Evolutionary conservation across 2,329 filamentous ascomycete genomes (phyloP).

Genomic region (Fusarium sp.): DNA sequence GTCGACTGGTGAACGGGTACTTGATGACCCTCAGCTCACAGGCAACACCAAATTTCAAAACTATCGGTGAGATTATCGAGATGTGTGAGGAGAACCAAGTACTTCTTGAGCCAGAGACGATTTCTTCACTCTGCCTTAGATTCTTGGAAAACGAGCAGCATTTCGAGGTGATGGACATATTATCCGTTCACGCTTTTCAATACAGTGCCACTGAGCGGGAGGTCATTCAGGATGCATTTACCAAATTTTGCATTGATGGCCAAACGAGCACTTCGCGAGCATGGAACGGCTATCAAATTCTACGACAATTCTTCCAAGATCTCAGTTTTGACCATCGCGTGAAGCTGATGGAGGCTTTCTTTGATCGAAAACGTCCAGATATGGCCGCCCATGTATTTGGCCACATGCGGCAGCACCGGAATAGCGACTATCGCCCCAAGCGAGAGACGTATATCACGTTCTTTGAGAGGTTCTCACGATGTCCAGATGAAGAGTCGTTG

Average conservation of each 20-base stretch:
- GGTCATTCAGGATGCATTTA: slow-evolving; percentile 74
- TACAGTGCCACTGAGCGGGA: slow-evolving; percentile 78
- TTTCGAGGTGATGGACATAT: slow-evolving; percentile 83
- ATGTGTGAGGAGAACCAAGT: slow-evolving; percentile 78
- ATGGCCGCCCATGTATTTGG: slow-evolving; percentile 90
- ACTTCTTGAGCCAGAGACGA: slow-evolving; percentile 79
- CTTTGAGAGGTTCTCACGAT: slow-evolving; percentile 79
- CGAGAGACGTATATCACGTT: slow-evolving; percentile 81
- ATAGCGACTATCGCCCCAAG: slow-evolving; percentile 73
- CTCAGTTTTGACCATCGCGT: slow-evolving; percentile 75
- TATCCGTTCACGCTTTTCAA: slow-evolving; percentile 80
- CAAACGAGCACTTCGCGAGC: slow-evolving; percentile 72
- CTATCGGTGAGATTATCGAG: slow-evolving; percentile 79
- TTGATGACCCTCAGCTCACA: slow-evolving; percentile 75
- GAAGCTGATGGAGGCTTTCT: slow-evolving; percentile 85
- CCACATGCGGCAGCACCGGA: slow-evolving; percentile 87
- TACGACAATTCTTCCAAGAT: slow-evolving; percentile 74
- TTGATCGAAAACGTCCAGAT: slow-evolving; percentile 80
- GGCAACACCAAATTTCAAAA: slow-evolving; percentile 73
- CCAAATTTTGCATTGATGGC: slow-evolving; percentile 75
- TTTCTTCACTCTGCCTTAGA: slow-evolving; percentile 78
- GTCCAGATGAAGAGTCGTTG: slow-evolving; percentile 69
- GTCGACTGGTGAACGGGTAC: slow-evolving; percentile 77
- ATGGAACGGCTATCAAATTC: slow-evolving; percentile 76
- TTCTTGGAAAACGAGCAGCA: slow-evolving; percentile 83